Conservation (phyloP, 2,329 filamentous ascomycete genomes). For the Volutella citrinella region DNA sequence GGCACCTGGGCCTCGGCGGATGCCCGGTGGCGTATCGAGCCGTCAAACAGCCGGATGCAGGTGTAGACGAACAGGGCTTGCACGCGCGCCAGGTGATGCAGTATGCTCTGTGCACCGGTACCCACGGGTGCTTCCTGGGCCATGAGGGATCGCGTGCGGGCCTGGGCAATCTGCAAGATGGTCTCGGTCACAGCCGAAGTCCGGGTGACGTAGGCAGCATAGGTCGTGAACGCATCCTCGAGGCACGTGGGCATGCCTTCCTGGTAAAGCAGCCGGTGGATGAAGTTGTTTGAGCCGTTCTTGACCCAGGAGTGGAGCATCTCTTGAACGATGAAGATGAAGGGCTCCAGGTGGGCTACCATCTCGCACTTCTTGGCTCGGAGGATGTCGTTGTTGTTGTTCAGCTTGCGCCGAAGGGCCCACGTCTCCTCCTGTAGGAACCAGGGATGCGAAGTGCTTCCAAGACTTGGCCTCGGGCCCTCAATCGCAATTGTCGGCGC, state of each 20-base stretch:
- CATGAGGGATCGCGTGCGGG: conserved; percentile 10
- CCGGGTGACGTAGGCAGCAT: conserved; percentile 23
- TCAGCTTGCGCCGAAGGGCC: too few species aligned
- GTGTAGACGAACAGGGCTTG: conserved; percentile 21
- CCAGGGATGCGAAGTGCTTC: conserved; percentile 7
- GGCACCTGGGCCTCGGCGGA: conserved; percentile 13
- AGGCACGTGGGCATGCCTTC: conserved; percentile 20
- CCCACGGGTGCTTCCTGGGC: neutral
- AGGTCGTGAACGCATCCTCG: conserved; percentile 26
- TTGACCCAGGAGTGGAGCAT: neutral
- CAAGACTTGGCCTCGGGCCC: neutral
- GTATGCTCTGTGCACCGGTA: conserved; percentile 2
- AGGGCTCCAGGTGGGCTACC: conserved; percentile 20
- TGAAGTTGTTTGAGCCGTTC: conserved; percentile 22
- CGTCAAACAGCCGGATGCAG: conserved; percentile 23
- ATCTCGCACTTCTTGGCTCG: conserved; percentile 10
- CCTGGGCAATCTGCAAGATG: conserved; percentile 23
- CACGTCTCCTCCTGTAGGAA: conserved; percentile 16
- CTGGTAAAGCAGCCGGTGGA: conserved; percentile 25
- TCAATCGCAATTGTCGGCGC: neutral
- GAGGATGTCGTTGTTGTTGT: conserved; percentile 2
- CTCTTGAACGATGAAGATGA: conserved; percentile 19
- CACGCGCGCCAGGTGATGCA: conserved; percentile 17
- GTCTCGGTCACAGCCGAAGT: conserved; percentile 22
- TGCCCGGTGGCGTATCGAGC: conserved; percentile 19